These are phyloP conservation scores for Alternaria tenuissima DNA, from an alignment of 2,329 filamentous ascomycete genomes.

Conservation along the genomic window DNA sequence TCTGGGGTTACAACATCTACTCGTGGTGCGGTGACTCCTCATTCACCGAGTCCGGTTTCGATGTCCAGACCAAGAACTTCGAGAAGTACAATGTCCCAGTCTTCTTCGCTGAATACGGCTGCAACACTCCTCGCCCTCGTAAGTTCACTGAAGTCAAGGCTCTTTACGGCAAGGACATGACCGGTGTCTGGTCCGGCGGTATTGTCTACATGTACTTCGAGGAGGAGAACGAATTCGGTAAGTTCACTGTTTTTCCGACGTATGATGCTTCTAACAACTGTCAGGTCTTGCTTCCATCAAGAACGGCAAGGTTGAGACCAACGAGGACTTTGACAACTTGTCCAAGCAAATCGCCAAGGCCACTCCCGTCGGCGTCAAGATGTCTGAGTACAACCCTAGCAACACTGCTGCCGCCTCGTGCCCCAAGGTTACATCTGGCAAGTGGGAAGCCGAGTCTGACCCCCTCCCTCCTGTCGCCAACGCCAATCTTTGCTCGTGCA, in stretches of 20 bases:
- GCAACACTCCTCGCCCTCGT: constrained; percentile 78
- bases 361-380: constrained; percentile 71
- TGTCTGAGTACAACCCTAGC: constrained; percentile 73
- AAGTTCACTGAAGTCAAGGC: constrained; percentile 84
- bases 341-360: constrained; percentile 71
- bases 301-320: constrained; percentile 67
- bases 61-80: constrained; percentile 86
- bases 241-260: constrained; percentile 26
- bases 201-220: constrained; percentile 99
- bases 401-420: constrained; percentile 75
- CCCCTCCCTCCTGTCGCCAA: constrained; percentile 85
- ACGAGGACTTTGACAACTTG: constrained; percentile 68
- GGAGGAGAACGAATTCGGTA: constrained; percentile 88
- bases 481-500: constrained; percentile 81
- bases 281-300: constrained; percentile 71
- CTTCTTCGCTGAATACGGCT: constrained; percentile 99
- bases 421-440: constrained; percentile 66
- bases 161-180: constrained; percentile 84
- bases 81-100: constrained; percentile 87
- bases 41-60: constrained; percentile 80
- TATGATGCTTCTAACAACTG: constrained; percentile 16
- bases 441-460: constrained; percentile 73
- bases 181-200: constrained; percentile 86
- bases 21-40: constrained; percentile 93
- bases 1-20: constrained; percentile 99